Evolutionary conservation across 2,329 filamentous ascomycete genomes (phyloP), one percentile per base, ranked within the genome.

Genomic region (Tolypocladium album): DNA sequence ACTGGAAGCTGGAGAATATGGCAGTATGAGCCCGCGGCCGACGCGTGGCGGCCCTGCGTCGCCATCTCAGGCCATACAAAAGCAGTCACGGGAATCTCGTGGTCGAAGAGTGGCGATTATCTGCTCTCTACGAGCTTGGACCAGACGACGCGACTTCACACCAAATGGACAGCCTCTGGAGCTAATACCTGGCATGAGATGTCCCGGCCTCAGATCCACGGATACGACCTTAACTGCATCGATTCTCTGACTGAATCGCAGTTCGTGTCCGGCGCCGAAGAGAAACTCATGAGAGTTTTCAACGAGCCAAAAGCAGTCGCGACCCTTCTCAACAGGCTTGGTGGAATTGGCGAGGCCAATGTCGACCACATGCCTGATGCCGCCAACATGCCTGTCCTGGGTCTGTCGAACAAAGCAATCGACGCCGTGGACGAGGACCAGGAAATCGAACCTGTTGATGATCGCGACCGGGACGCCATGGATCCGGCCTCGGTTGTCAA

Each of bases 211-310:
- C 94, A 99, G 72, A 99, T 99, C 64, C 94, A 99, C 71, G 94
- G 94, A 43, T 99, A 99, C 72, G 93, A 99, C 72, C 82, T 99
- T 59, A 99, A 97, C 77, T 97, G 94, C 72, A 87, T 97, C 64
- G 89, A 92, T 68, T 83, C 86, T 0, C 79, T 97, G 6, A 86
- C 85, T 9, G 74, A 82, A 9, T 81, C 84, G 9, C 88, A 88
- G 66, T 99, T 99, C 70, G 88, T 97, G 27, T 96, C 92, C 2
- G 94, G 94, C 8, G 94, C 94, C 3, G 94, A 99, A 65, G 94
- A 99, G 78, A 99, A 99, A 75, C 84, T 99, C n/a, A 84, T 99
- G 72, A 88, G 94, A 31, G 93, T 99, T 2, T 99, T 99, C 73
- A 87, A 89, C 68, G 87, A 96, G 74, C 94, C 94, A 7, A 89